Evolutionary conservation across 2,329 filamentous ascomycete species (phyloP).

Genomic region (Beauveria pseudobassiana): DNA sequence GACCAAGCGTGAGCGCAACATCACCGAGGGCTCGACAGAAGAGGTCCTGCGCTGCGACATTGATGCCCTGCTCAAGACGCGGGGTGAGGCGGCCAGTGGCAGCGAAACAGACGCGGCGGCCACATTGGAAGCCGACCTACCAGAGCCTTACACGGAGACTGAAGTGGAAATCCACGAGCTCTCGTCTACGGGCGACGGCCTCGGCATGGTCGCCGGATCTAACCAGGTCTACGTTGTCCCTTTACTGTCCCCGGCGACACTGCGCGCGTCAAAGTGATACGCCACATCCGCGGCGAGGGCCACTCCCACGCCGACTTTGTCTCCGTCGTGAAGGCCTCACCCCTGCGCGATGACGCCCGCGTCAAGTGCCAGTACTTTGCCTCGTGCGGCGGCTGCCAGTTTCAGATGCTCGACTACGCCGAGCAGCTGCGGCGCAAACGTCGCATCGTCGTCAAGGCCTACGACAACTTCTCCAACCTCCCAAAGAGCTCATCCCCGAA

Average conservation of each 20-base stretch:
- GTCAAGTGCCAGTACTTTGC: conserved; percentile 82
- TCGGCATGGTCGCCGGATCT: conserved; percentile 59
- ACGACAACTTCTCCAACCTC: conserved; percentile 81
- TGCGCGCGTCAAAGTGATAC: conserved; percentile 70
- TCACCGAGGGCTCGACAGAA: conserved; percentile 55
- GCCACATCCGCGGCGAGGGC: conserved; percentile 55
- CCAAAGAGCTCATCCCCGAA: conserved; percentile 64
- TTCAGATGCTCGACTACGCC: conserved; percentile 89
- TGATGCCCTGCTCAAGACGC: conserved; percentile 41
- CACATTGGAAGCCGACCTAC: conserved; percentile 32
- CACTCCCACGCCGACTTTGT: conserved; percentile 80
- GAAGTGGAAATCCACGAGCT: conserved; percentile 75
- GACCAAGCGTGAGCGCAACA: conserved; percentile 51
- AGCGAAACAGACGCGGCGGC: conserved; percentile 14
- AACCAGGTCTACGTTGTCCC: conserved; percentile 69
- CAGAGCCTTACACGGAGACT: conserved; percentile 64
- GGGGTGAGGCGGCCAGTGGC: conserved; percentile 23
- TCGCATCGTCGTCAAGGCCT: conserved; percentile 83
- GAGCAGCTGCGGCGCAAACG: conserved; percentile 82
- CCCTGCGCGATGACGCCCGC: conserved; percentile 67
- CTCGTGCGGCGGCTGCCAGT: conserved; percentile 85
- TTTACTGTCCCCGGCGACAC: conserved; percentile 82
- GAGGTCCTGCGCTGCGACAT: conserved; percentile 61
- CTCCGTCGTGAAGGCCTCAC: conserved; percentile 64
- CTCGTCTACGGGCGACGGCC: conserved; percentile 86